Evolutionary conservation across 768 basidiomycete species (phyloP).

Genomic region (Multifurca ochricompacta): DNA sequence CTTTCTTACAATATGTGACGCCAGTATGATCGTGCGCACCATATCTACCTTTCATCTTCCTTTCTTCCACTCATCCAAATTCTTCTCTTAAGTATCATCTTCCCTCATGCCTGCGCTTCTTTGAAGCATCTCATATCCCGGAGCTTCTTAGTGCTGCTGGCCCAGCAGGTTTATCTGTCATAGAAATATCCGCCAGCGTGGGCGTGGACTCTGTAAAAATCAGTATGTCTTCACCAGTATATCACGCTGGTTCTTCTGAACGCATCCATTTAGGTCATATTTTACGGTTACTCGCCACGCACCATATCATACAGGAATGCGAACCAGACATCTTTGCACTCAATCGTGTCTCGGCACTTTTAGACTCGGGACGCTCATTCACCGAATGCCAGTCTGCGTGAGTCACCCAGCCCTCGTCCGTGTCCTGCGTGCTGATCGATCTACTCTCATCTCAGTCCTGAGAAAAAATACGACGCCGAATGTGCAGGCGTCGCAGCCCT

Average conservation of each 20-base stretch:
- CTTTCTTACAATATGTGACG: constrained; percentile 67
- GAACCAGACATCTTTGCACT: constrained; percentile 65
- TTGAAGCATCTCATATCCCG: constrained; percentile 63
- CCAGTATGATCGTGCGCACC: constrained; percentile 52
- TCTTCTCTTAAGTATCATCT: constrained; percentile 51
- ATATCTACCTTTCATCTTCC: neutral
- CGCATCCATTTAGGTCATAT: constrained; percentile 54
- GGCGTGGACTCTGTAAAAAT: constrained; percentile 41
- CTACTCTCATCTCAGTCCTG: constrained; percentile 34
- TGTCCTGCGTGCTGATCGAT: neutral
- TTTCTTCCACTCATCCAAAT: neutral
- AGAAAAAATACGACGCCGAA: constrained; percentile 51
- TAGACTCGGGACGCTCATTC: constrained; percentile 59
- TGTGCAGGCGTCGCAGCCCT: constrained; percentile 64
- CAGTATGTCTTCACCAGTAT: constrained; percentile 31
- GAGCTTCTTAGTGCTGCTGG: constrained; percentile 67
- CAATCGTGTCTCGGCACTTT: constrained; percentile 59
- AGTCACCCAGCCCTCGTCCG: constrained; percentile 4
- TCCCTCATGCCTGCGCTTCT: constrained; percentile 63
- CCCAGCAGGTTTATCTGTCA: constrained; percentile 42
- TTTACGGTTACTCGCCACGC: constrained; percentile 69
- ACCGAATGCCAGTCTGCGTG: constrained; percentile 44
- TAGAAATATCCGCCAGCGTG: constrained; percentile 33
- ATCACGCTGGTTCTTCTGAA: neutral
- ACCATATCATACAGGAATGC: constrained; percentile 65